These are phyloP conservation scores for Fusarium napiforme DNA, from an alignment of 2,329 filamentous ascomycete species.

Conservation along the genomic window DNA sequence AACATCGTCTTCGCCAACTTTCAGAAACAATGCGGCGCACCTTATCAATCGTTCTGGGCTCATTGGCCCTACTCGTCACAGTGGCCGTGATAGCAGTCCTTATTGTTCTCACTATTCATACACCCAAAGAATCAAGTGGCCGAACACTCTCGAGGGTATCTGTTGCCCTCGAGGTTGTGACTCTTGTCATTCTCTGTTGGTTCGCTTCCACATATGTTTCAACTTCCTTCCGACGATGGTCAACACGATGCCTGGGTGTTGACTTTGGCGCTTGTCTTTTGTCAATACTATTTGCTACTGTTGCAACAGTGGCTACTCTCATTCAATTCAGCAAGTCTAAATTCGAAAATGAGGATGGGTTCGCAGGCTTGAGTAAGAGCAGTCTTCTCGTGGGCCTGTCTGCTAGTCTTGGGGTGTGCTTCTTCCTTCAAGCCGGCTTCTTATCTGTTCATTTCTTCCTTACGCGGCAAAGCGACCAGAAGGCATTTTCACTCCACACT, in stretches of 20 bases:
- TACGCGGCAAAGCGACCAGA: constrained; percentile 44
- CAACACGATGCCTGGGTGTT: constrained; percentile 38
- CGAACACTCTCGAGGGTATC: constrained; percentile 43
- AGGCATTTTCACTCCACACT: constrained; percentile 36
- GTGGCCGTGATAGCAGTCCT: constrained; percentile 35
- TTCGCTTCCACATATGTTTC: constrained; percentile 50
- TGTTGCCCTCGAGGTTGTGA: constrained; percentile 45
- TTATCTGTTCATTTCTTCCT: constrained; percentile 57
- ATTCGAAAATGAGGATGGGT: constrained; percentile 19
- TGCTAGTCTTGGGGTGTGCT: constrained; percentile 57
- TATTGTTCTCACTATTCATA: constrained; percentile 33
- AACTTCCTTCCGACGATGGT: constrained; percentile 37
- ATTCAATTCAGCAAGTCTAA: constrained; percentile 49
- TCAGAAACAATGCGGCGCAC: constrained; percentile 33
- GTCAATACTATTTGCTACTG: constrained; percentile 57
- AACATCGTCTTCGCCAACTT: constrained; percentile 5
- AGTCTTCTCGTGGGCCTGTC: constrained; percentile 58
- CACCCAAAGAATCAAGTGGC: constrained; percentile 37
- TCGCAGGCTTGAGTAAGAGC: constrained; percentile 34
- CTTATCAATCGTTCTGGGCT: constrained; percentile 36
- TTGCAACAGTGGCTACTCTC: constrained; percentile 57
- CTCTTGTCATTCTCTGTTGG: constrained; percentile 43
- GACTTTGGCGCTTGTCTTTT: constrained; percentile 49
- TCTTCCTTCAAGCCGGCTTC: constrained; percentile 61
- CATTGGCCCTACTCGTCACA: constrained; percentile 38